Percentiles rank a stretch among this genome's conserved stretches.
Conservation (phyloP, 768 basidiomycete genomes). For the Inosperma sp. region DNA sequence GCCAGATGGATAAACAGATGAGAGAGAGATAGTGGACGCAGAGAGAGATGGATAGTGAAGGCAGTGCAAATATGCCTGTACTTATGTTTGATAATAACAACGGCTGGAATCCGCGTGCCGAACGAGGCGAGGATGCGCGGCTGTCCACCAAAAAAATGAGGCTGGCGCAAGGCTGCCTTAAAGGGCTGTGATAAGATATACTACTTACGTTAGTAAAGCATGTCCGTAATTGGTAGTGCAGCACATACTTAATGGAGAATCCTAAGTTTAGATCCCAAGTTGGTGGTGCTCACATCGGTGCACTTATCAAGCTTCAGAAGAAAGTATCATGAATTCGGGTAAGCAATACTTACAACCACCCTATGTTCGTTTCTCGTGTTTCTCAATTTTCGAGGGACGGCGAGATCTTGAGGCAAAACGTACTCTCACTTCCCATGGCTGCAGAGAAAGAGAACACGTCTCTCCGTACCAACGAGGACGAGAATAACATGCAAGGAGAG, state of each 20-base stretch:
- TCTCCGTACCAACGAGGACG: too few species aligned
- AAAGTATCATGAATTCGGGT: too few species aligned
- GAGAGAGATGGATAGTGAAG: slow-evolving; percentile 1
- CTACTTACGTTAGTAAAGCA: not conserved
- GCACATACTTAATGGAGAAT: not conserved
- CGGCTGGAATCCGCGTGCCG: slow-evolving; percentile 5
- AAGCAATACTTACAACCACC: too few species aligned
- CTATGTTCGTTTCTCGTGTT: too few species aligned
- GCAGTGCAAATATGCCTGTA: slow-evolving; percentile 1
- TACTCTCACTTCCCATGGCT: too few species aligned
- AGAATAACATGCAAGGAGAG: too few species aligned
- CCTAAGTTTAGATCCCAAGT: too few species aligned
- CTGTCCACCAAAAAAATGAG: not conserved
- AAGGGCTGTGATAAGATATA: not conserved
- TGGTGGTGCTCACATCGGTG: too few species aligned
- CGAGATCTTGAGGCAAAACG: too few species aligned
- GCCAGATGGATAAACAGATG: slow-evolving; percentile 10
- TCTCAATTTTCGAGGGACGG: too few species aligned
- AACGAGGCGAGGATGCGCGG: not conserved
- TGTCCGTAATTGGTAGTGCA: not conserved
- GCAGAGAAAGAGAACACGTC: too few species aligned
- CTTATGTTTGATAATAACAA: slow-evolving; percentile 6
- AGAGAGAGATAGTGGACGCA: slow-evolving; percentile 2
- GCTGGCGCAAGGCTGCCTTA: not conserved
- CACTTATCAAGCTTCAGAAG: too few species aligned